Evolutionary conservation across 805 yeast genomes (phyloP).

Genomic region (Saturnispora sekii): DNA sequence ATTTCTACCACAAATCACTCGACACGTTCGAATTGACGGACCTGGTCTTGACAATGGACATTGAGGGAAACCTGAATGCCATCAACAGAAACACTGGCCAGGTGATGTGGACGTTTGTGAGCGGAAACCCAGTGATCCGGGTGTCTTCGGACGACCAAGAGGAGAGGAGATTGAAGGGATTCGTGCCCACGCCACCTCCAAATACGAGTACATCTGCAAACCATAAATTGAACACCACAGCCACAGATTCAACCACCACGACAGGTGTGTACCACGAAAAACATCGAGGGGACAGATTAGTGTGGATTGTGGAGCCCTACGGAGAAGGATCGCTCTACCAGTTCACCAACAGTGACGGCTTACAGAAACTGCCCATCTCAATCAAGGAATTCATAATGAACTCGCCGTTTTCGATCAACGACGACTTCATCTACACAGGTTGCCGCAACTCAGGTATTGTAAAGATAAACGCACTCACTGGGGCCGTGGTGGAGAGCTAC

Average conservation of each 20-base stretch:
- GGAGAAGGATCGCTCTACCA: conserved; percentile 77
- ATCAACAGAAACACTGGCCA: conserved; percentile 67
- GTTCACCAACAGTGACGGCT: conserved; percentile 64
- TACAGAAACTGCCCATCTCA: conserved; percentile 73
- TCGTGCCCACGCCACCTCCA: conserved; percentile 6
- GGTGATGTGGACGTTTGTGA: conserved; percentile 64
- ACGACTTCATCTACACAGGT: conserved; percentile 85
- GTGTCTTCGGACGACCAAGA: conserved; percentile 17
- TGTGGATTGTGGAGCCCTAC: conserved; percentile 88
- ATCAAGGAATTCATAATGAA: conserved; percentile 68
- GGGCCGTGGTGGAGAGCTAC: conserved; percentile 59
- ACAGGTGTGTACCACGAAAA: background rate
- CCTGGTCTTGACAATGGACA: conserved; percentile 60
- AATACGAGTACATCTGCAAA: background rate
- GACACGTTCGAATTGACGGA: conserved; percentile 33
- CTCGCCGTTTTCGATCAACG: conserved; percentile 78
- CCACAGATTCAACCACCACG: background rate
- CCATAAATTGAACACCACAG: background rate
- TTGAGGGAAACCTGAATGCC: conserved; percentile 84
- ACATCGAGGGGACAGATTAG: conserved; percentile 23
- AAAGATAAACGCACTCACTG: conserved; percentile 63
- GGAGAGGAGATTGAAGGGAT: background rate
- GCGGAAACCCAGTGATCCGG: conserved; percentile 52
- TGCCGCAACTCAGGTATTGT: conserved; percentile 65
- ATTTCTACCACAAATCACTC: conserved; percentile 8